Percentiles rank a stretch among this genome's conserved stretches.
Evolutionary conservation across 2,329 filamentous ascomycete species (phyloP).

Genomic region (Nakataea oryzae): DNA sequence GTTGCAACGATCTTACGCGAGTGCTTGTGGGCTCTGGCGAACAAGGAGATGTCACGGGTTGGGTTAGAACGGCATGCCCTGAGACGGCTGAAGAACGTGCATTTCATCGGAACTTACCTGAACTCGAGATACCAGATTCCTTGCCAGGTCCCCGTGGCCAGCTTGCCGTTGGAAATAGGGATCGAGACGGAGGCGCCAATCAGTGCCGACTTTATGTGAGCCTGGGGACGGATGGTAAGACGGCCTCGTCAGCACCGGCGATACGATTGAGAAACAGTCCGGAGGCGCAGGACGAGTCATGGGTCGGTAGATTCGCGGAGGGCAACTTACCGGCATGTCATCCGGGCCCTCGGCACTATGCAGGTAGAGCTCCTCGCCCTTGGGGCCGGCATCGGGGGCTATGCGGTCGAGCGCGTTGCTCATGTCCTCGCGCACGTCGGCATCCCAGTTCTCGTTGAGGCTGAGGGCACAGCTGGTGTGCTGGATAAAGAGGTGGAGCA

Average conservation of each 20-base stretch:
- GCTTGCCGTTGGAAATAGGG: slow-evolving; percentile 75
- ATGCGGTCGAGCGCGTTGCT: slow-evolving; percentile 86
- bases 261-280: neutral
- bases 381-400: slow-evolving; percentile 65
- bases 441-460: slow-evolving; percentile 86
- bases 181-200: slow-evolving; percentile 84
- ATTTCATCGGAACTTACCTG: slow-evolving; percentile 25
- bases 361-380: slow-evolving; percentile 65
- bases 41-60: neutral
- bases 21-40: slow-evolving; percentile 48
- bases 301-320: neutral
- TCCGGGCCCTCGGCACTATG: slow-evolving; percentile 79
- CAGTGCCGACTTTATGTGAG: slow-evolving; percentile 86
- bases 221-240: slow-evolving; percentile 32
- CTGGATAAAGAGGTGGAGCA: slow-evolving; percentile 86
- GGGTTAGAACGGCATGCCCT: neutral
- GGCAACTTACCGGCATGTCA: slow-evolving; percentile 71
- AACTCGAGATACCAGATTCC: slow-evolving; percentile 96
- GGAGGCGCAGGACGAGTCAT: slow-evolving; percentile 15
- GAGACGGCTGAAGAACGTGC: neutral
- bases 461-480: slow-evolving; percentile 87
- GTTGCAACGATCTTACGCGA: slow-evolving; percentile 78
- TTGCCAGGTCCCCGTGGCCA: slow-evolving; percentile 68
- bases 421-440: slow-evolving; percentile 86
- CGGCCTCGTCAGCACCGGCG: neutral